Evolutionary conservation across 2,329 filamentous ascomycete species (phyloP).

Genomic region (Neonectria magnoliae): DNA sequence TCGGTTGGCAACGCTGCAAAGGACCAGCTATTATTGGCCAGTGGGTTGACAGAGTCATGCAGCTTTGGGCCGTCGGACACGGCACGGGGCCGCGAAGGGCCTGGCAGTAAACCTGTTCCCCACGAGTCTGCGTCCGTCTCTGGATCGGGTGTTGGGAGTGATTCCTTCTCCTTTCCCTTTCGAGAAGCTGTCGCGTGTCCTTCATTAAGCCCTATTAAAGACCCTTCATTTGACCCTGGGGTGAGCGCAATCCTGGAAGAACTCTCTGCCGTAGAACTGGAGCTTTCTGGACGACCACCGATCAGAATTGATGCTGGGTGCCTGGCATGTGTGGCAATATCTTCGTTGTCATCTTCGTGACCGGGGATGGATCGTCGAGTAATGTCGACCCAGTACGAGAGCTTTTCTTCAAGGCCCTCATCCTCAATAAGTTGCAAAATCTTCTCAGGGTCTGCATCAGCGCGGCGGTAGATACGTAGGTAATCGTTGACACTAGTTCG

Average conservation of each 20-base stretch:
- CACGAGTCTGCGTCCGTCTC: constrained; percentile 17
- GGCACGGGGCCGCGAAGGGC: constrained; percentile 58
- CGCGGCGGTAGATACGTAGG: constrained; percentile 67
- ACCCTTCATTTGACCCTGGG: constrained; percentile 37
- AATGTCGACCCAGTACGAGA: constrained; percentile 68
- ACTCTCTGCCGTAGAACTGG: constrained; percentile 38
- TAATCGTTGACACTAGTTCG: constrained; percentile 47
- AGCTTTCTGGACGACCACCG: constrained; percentile 32
- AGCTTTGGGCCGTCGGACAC: constrained; percentile 65
- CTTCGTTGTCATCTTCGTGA: constrained; percentile 15
- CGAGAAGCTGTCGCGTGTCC: background rate
- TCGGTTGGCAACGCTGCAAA: constrained; percentile 56
- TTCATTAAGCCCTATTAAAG: constrained; percentile 9
- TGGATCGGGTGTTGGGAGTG: constrained; percentile 16
- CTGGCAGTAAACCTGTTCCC: constrained; percentile 25
- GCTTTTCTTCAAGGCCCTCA: constrained; percentile 66
- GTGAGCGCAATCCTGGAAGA: constrained; percentile 39
- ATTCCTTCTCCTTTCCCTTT: constrained; percentile 44
- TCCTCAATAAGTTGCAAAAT: constrained; percentile 70
- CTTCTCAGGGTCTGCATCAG: constrained; percentile 66
- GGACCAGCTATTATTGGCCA: constrained; percentile 71
- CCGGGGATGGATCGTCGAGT: constrained; percentile 51
- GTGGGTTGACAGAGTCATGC: constrained; percentile 57
- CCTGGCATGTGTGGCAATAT: constrained; percentile 6
- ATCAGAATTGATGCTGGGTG: constrained; percentile 1